A percentile compares a stretch with the other conserved stretches of the same genome.
These are phyloP conservation scores for Cruciata laevipes DNA, from an alignment of 257 asterid genomes.

Conservation along the genomic window DNA sequence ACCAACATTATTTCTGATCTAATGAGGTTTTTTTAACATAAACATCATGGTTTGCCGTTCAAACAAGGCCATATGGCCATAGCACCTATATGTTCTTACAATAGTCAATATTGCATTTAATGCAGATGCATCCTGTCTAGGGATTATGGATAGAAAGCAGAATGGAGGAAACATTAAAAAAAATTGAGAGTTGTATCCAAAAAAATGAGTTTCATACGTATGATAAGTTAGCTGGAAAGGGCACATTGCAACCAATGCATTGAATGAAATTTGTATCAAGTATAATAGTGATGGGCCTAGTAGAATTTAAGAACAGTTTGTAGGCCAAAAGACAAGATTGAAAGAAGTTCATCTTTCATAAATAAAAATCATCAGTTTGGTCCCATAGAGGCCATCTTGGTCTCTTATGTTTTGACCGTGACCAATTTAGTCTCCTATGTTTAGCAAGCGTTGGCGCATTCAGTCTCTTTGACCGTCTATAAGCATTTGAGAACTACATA, in stretches of 20 bases:
- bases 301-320: slow-evolving; percentile 12
- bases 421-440: neutral
- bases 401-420: slow-evolving; percentile 4
- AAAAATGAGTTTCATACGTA: neutral
- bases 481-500: neutral
- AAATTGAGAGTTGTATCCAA: neutral
- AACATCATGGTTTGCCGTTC: neutral
- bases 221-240: slow-evolving; percentile 6
- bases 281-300: slow-evolving; percentile 9
- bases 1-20: neutral
- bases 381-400: neutral
- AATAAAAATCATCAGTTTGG: neutral
- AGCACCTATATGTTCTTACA: neutral
- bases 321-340: slow-evolving; percentile 13
- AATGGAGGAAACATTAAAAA: neutral
- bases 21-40: neutral
- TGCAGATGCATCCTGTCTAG: slow-evolving; percentile 5
- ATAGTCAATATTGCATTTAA: neutral
- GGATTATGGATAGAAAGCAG: neutral
- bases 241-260: neutral
- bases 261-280: slow-evolving; percentile 5
- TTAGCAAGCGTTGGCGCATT: neutral
- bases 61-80: neutral
- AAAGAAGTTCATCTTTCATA: neutral
- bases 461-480: neutral